These are phyloP conservation scores for Naganishia friedmannii DNA, from an alignment of 768 basidiomycete species.

Conservation along the genomic window DNA sequence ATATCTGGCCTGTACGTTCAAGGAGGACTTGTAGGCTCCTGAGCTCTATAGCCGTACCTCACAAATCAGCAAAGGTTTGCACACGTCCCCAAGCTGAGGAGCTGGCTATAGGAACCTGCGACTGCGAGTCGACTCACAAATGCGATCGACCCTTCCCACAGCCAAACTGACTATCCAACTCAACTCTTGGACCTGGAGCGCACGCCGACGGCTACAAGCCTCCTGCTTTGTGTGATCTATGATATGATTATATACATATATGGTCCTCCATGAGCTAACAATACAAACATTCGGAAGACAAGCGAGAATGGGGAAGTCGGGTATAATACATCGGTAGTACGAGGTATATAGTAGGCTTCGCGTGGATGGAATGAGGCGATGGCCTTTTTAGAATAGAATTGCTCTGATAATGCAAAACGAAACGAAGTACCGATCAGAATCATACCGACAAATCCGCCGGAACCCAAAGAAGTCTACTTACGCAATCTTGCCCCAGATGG, in stretches of 20 bases:
- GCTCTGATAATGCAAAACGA: background rate
- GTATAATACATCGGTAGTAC: background rate
- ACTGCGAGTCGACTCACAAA: no score
- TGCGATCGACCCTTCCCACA: no score
- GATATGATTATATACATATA: background rate
- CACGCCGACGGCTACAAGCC: background rate
- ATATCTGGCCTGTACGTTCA: no score
- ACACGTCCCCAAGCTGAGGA: no score
- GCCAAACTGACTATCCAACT: no score
- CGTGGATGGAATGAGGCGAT: background rate
- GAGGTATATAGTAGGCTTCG: background rate
- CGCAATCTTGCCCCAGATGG: conserved; percentile 38
- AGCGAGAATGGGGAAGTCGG: background rate
- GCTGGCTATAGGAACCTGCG: no score
- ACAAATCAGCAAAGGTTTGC: no score
- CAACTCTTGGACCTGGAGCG: no score
- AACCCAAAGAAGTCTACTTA: conserved; percentile 33
- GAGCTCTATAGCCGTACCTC: no score
- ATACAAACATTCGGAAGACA: background rate
- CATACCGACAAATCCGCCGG: background rate
- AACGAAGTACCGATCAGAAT: background rate
- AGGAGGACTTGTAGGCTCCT: no score
- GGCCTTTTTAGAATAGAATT: background rate
- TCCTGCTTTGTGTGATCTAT: background rate
- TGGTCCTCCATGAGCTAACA: background rate